phyloP scores from a whole-genome alignment of 139 green algal species.

The Chlamydomonas sp. region DNA sequence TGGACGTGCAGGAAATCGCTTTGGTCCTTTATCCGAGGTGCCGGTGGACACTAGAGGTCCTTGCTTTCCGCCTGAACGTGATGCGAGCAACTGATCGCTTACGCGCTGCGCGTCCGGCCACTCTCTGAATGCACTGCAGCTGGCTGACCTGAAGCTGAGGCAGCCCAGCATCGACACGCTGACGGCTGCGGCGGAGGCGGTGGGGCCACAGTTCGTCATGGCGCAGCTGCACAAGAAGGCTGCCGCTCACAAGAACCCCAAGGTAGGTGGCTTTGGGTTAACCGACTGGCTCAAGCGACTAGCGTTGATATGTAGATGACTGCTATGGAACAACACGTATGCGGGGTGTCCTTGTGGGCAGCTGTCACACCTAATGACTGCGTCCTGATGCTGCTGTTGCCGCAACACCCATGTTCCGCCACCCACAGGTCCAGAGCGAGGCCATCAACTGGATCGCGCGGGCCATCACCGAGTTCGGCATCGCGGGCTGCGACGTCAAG shows the following conservation, averaged over 20 bases:
- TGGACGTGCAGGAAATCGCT: too few species aligned
- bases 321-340: too few species aligned
- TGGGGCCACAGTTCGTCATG: constrained; percentile 89
- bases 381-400: not conserved
- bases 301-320: too few species aligned
- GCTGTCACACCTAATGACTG: not conserved
- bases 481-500: constrained; percentile 70
- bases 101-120: not conserved
- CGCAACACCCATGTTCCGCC: too few species aligned
- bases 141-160: constrained; percentile 87
- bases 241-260: constrained; percentile 93
- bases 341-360: too few species aligned
- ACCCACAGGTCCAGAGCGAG: constrained; percentile 82
- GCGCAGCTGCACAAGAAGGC: constrained; percentile 85
- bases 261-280: constrained; percentile 65
- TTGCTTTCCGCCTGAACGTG: not conserved
- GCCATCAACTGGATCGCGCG: constrained; percentile 82
- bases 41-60: not conserved
- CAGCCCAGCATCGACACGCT: constrained; percentile 68
- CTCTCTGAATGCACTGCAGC: constrained; percentile 32
- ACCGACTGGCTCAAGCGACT: not conserved
- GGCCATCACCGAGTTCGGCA: constrained; percentile 90
- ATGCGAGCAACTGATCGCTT: not conserved
- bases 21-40: too few species aligned
- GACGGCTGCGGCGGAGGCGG: constrained; percentile 74